phyloP scores from a whole-genome alignment of 2,329 filamentous ascomycete genomes.

The Blastomyces emzantsi region DNA sequence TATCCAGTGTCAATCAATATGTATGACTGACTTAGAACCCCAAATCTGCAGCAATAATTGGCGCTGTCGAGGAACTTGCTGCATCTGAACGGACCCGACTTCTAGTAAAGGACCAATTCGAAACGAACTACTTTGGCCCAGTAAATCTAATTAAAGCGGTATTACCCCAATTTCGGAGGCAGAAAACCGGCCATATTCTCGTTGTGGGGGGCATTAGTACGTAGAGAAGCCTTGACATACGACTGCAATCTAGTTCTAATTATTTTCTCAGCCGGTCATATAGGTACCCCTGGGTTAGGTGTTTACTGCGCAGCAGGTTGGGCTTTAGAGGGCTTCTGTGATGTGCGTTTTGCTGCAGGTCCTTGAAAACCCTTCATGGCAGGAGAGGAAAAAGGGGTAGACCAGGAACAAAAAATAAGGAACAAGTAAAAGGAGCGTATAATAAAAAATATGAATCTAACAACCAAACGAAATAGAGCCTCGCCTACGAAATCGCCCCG shows the following conservation, averaged over 20 bases:
- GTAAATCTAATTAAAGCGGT: slow-evolving; percentile 91
- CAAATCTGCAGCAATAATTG: slow-evolving; percentile 59
- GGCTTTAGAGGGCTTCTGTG: slow-evolving; percentile 93
- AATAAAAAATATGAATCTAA: not conserved
- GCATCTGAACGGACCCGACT: slow-evolving; percentile 63
- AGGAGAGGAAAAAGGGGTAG: not conserved
- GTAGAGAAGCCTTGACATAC: slow-evolving; percentile 9
- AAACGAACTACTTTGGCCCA: slow-evolving; percentile 88
- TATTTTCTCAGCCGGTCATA: slow-evolving; percentile 56
- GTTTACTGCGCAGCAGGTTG: slow-evolving; percentile 90
- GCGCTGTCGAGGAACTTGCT: slow-evolving; percentile 81
- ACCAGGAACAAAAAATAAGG: not conserved
- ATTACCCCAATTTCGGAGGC: slow-evolving; percentile 67
- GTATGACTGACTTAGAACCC: slow-evolving; percentile 13
- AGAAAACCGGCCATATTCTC: slow-evolving; percentile 82
- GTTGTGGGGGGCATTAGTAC: slow-evolving; percentile 73
- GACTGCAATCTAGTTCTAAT: not conserved
- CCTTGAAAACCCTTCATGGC: not conserved
- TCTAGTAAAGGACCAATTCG: slow-evolving; percentile 83
- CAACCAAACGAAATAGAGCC: slow-evolving; percentile 40
- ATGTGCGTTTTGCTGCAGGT: slow-evolving; percentile 42
- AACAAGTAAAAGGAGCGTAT: not conserved
- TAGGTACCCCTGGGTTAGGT: slow-evolving; percentile 82
- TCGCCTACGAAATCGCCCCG: slow-evolving; percentile 92
- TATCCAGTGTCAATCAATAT: not conserved